phyloP scores from a whole-genome alignment of 1,139 yeast genomes.

The Williopsis jadinii region DNA sequence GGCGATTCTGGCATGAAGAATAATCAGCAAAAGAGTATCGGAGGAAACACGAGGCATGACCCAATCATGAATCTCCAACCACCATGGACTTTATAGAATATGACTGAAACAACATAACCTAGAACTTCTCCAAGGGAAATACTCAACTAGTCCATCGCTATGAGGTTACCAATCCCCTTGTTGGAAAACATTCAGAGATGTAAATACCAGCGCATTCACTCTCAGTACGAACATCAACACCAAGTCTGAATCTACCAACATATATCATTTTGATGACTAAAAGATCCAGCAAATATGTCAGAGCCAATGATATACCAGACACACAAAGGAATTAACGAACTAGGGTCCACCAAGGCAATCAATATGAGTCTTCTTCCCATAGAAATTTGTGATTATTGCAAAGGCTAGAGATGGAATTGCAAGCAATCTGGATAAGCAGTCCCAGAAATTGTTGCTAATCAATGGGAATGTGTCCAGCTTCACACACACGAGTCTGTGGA shows the following conservation, averaged over 20 bases:
- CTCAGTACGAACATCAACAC: slow-evolving; percentile 54
- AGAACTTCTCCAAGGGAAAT: slow-evolving; percentile 54
- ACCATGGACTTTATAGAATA: slow-evolving; percentile 43
- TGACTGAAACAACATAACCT: slow-evolving; percentile 52
- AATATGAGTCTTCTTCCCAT: slow-evolving; percentile 29
- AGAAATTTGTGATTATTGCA: no score
- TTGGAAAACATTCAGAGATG: slow-evolving; percentile 53
- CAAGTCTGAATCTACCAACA: slow-evolving; percentile 51
- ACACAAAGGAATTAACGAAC: slow-evolving; percentile 44
- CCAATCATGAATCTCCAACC: slow-evolving; percentile 60
- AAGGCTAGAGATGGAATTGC: no score
- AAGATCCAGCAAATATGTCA: slow-evolving; percentile 45
- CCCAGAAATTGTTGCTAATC: no score
- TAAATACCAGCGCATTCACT: slow-evolving; percentile 57
- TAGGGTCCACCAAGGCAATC: slow-evolving; percentile 47
- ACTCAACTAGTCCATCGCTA: slow-evolving; percentile 49
- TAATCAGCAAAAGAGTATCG: slow-evolving; percentile 40
- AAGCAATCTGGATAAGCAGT: no score
- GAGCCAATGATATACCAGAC: slow-evolving; percentile 51
- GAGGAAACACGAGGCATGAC: slow-evolving; percentile 50
- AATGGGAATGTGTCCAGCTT: no score
- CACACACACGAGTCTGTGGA: no score
- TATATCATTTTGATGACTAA: slow-evolving; percentile 36
- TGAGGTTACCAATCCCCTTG: slow-evolving; percentile 50
- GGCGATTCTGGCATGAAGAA: slow-evolving; percentile 45